Conservation (phyloP, 176 grass and related monocot species). For the Elaeis guineensis region DNA sequence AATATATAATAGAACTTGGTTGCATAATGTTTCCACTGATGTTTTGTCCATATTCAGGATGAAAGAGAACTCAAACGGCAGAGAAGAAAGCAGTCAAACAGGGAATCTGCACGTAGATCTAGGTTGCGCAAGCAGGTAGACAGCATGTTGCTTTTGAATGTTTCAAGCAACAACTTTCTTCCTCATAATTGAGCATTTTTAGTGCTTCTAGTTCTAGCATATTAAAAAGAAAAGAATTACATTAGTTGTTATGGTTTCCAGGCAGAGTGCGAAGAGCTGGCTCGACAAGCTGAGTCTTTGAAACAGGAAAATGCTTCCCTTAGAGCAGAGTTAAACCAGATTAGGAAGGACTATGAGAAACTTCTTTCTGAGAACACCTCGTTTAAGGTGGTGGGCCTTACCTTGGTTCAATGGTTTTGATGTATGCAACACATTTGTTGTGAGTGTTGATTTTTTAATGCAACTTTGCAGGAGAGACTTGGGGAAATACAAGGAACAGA, state of each 20-base stretch:
- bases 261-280: conserved; percentile 97
- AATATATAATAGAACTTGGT: too few relatives aligned
- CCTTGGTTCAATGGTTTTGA: not conserved
- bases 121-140: conserved; percentile 92
- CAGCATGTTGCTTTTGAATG: not conserved
- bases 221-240: too few relatives aligned
- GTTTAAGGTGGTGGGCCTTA: conserved; percentile 45
- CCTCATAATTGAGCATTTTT: too few relatives aligned
- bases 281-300: conserved; percentile 73
- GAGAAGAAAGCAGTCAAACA: conserved; percentile 98
- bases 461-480: conserved; percentile 61
- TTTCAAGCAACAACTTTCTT: too few relatives aligned
- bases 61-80: conserved; percentile 90
- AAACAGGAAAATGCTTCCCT: conserved; percentile 94
- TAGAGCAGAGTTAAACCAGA: conserved; percentile 68
- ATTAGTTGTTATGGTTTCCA: conserved; percentile 25
- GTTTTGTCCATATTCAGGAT: conserved; percentile 43
- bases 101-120: conserved; percentile 98
- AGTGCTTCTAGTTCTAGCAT: too few relatives aligned
- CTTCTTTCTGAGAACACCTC: conserved; percentile 71
- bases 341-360: conserved; percentile 80
- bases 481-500: conserved; percentile 49
- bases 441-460: conserved; percentile 14
- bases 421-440: not conserved
- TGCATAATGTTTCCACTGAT: too few relatives aligned